These are phyloP conservation scores for Termitomyces sp. DNA, from an alignment of 1,284 basidiomycete species.

Conservation along the genomic window DNA sequence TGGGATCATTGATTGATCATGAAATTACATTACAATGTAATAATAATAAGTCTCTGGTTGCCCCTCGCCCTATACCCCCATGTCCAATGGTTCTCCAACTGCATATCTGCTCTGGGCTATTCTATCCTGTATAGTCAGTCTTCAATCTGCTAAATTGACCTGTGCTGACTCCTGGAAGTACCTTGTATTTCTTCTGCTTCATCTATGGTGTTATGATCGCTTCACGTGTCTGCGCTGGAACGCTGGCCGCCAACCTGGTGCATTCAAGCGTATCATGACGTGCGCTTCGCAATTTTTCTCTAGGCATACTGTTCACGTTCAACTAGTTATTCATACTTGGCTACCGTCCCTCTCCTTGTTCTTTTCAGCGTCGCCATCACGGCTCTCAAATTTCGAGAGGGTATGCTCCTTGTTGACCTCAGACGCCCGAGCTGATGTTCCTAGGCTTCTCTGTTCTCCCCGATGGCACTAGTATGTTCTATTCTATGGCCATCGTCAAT, in stretches of 20 bases:
- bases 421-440: not conserved
- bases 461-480: slow-evolving; percentile 34
- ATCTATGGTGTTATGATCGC: slow-evolving; percentile 70
- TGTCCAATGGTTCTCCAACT: slow-evolving; percentile 64
- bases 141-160: not conserved
- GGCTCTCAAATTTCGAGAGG: slow-evolving; percentile 64
- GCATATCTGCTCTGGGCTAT: slow-evolving; percentile 70
- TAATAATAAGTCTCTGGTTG: not conserved
- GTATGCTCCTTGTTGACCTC: slow-evolving; percentile 28
- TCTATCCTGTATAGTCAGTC: slow-evolving; percentile 53
- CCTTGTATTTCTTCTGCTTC: slow-evolving; percentile 55
- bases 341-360: slow-evolving; percentile 57
- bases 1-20: not conserved
- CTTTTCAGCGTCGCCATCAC: slow-evolving; percentile 56
- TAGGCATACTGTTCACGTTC: not conserved
- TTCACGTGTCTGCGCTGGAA: slow-evolving; percentile 70
- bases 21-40: not conserved
- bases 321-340: slow-evolving; percentile 66
- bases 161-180: slow-evolving; percentile 40
- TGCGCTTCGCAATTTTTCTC: slow-evolving; percentile 29
- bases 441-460: slow-evolving; percentile 38
- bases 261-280: slow-evolving; percentile 81
- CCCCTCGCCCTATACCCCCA: slow-evolving; percentile 22
- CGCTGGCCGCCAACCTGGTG: slow-evolving; percentile 65
- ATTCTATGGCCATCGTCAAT: not conserved